phyloP scores from a whole-genome alignment of 495 filamentous ascomycete species.

The Neurospora sp. region DNA sequence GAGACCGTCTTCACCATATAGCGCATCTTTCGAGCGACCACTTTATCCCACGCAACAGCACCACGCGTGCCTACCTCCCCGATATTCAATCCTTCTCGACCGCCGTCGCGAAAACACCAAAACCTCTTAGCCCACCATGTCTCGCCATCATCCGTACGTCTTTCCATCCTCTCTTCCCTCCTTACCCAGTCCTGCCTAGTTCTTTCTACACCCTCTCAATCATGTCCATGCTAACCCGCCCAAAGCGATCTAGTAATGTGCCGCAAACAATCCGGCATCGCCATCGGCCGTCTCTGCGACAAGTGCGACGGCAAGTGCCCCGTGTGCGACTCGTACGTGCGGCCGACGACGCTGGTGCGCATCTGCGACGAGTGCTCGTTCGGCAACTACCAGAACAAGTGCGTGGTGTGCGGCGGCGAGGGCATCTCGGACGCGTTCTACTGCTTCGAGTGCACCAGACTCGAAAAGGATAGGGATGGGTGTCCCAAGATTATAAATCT shows the following conservation, averaged over 20 bases:
- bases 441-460: constrained; percentile 95
- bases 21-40: not conserved
- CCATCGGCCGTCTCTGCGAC: constrained; percentile 97
- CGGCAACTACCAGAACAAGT: constrained; percentile 99
- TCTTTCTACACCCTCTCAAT: not conserved
- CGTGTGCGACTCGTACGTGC: constrained; percentile 97
- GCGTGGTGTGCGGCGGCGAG: constrained; percentile 96
- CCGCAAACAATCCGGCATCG: constrained; percentile 96
- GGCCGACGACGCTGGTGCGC: constrained; percentile 89
- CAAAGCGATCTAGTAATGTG: constrained; percentile 96
- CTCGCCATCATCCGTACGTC: constrained; percentile 29
- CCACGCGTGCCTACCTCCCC: not conserved
- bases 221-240: constrained; percentile 3
- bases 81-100: not conserved
- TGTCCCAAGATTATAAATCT: constrained; percentile 99
- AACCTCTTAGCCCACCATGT: constrained; percentile 13
- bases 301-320: constrained; percentile 99
- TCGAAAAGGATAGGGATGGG: constrained; percentile 95
- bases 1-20: not conserved
- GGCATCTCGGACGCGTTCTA: constrained; percentile 99
- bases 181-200: not conserved
- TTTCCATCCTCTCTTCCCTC: not conserved
- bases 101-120: not conserved
- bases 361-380: constrained; percentile 99
- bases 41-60: not conserved